Conservation (phyloP, 176 grass and related monocot species). For the Phoenix roebelenii region DNA sequence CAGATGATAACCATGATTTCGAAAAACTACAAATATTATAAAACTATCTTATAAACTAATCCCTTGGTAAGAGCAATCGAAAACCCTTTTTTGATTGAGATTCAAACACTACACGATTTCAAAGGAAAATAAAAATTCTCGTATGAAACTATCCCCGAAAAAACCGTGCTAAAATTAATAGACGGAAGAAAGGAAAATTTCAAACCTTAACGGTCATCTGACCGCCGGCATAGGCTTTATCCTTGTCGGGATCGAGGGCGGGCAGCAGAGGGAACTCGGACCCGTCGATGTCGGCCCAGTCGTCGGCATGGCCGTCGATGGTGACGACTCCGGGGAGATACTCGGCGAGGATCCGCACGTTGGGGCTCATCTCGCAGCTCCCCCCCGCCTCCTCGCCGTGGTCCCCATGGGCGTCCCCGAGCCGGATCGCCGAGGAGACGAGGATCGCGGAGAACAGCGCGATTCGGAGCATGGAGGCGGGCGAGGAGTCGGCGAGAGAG, state of each 20-base stretch:
- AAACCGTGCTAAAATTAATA: neutral
- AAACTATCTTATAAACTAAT: too few species aligned
- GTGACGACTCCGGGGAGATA: constrained; percentile 64
- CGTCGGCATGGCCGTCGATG: constrained; percentile 59
- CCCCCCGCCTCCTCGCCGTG: constrained; percentile 37
- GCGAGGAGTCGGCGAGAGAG: neutral
- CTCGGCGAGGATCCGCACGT: constrained; percentile 55
- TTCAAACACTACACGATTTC: too few species aligned
- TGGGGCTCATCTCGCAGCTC: constrained; percentile 40
- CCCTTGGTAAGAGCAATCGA: too few species aligned
- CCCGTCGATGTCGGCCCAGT: constrained; percentile 69
- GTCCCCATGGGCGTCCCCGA: constrained; percentile 52
- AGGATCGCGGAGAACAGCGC: constrained; percentile 22
- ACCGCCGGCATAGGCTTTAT: constrained; percentile 70
- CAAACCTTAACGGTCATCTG: constrained; percentile 68
- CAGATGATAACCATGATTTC: too few species aligned
- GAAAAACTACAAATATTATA: too few species aligned
- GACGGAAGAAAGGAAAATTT: neutral
- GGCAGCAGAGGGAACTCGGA: constrained; percentile 74
- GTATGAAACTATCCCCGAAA: too few species aligned
- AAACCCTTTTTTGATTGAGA: too few species aligned
- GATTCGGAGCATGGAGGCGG: constrained; percentile 8
- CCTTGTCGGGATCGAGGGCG: constrained; percentile 77
- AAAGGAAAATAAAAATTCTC: too few species aligned
- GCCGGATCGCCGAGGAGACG: constrained; percentile 11